Percentiles rank a stretch among this genome's conserved stretches.
Evolutionary conservation across 2,329 filamentous ascomycete species (phyloP).

Genomic region (Kalmusia sp.): DNA sequence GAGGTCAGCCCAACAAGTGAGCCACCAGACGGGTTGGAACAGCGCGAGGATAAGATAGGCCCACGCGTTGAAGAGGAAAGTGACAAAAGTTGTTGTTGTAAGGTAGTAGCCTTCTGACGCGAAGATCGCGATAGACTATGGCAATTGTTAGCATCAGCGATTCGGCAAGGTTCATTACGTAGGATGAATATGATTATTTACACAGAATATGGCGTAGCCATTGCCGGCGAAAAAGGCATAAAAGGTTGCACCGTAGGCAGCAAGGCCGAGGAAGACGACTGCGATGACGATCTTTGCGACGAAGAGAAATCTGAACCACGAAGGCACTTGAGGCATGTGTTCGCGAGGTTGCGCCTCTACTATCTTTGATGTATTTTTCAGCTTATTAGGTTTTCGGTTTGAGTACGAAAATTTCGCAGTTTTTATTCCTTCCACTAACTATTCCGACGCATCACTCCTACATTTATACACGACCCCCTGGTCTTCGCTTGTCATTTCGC

Average conservation of each 20-base stretch:
- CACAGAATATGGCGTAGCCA: slow-evolving; percentile 15
- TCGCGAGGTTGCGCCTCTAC: background rate
- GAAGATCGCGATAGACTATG: slow-evolving; percentile 10
- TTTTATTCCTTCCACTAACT: no score
- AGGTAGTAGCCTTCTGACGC: slow-evolving; percentile 11
- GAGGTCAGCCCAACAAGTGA: slow-evolving; percentile 14
- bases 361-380: no score
- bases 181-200: no score
- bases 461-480: no score
- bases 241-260: slow-evolving; percentile 12
- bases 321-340: slow-evolving; percentile 9
- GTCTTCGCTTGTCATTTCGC: no score
- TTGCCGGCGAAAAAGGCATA: slow-evolving; percentile 13
- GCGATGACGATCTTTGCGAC: slow-evolving; percentile 10
- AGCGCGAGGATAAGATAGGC: slow-evolving; percentile 7
- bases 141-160: background rate
- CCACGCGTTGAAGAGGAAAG: slow-evolving; percentile 10
- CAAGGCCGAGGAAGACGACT: slow-evolving; percentile 11
- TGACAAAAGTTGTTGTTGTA: slow-evolving; percentile 1
- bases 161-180: no score
- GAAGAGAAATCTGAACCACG: slow-evolving; percentile 7
- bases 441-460: no score
- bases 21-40: slow-evolving; percentile 15
- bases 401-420: no score
- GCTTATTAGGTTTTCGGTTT: no score